Evolutionary conservation across 305 asterid species (phyloP).

Genomic region (Withania somnifera): DNA sequence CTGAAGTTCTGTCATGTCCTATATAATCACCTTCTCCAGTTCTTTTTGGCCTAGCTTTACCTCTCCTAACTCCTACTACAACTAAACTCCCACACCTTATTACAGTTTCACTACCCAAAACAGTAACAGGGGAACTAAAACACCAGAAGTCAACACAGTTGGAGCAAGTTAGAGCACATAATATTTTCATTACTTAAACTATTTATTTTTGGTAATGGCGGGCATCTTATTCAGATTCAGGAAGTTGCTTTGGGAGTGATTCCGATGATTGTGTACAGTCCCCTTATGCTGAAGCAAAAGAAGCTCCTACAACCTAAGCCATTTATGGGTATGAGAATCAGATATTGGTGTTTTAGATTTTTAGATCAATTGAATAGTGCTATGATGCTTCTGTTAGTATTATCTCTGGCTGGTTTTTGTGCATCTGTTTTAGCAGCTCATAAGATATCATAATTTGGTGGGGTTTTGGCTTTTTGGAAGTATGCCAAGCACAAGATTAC

Average conservation of each 20-base stretch:
- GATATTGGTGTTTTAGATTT: background rate
- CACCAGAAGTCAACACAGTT: background rate
- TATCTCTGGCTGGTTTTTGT: background rate
- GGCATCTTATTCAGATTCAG: background rate
- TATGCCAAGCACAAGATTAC: background rate
- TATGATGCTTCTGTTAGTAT: background rate
- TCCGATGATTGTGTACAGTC: conserved; percentile 15
- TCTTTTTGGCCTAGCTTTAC: too few relatives aligned
- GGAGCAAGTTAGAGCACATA: background rate
- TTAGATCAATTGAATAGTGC: background rate
- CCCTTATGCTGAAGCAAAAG: conserved; percentile 8
- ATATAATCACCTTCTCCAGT: too few relatives aligned
- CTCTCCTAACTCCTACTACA: too few relatives aligned
- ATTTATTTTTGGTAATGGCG: background rate
- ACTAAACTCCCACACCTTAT: too few relatives aligned
- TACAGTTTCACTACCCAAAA: too few relatives aligned
- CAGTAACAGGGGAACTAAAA: background rate
- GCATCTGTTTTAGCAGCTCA: background rate
- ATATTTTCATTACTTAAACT: background rate
- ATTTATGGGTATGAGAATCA: background rate
- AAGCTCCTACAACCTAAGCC: background rate
- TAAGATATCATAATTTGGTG: background rate
- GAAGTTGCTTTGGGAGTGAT: conserved; percentile 15
- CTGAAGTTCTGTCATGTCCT: too few relatives aligned
- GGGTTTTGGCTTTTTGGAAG: background rate